Base-by-base conservation (phyloP, 176 grass and related monocot genomes). In the Eremochloa ophiuroides region DNA sequence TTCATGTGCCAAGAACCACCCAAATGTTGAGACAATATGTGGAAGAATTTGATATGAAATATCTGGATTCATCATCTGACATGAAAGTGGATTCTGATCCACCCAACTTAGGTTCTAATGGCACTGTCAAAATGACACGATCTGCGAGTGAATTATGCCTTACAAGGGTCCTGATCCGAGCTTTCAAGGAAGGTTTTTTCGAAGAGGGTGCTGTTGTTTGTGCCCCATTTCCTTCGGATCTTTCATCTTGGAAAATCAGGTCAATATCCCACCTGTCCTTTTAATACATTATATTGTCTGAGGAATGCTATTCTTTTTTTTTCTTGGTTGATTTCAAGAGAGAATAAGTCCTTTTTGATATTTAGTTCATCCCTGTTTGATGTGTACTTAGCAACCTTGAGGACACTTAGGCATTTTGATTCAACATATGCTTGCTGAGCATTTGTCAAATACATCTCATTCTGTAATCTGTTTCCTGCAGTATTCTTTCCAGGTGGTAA, bases 161-260 rank as follows among this genome's bases (percentile, higher is more conserved):
- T 81, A 79, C 87, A 85, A 93, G 92, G 67, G 86, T 95, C 65
- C 71, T 91, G 40, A 81, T 98, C 48, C 78, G 79, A 78, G 86
- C 88, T 50, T 86, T 87, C 38, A 98, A 89, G 53, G 90, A 93
- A 85, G 92, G 95, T 76, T 94, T 76, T 66, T 94, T 98, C 82
- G 90, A 95, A 89, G 90, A 93, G 27, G 92, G 95, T 7, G 90
- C 92, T 58, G 55, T 95, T 46, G n/a, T 98, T 74, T 98, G 92
- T 50, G 92, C 92, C 62, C 95, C 95, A 41, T 31, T 86, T 73
- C 42, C 66, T 15, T 78, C 82, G 60, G 95, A 98, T 85, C 86
- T 98, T 79, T 81, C 90, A 51, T 73, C 80, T 75, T 98, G 92
- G 95, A 84, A 88, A 81, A 85, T 47, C 77, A 98, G 95, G 95